phyloP scores from a whole-genome alignment of 1,284 basidiomycete species.

The Marasmius fiardii region DNA sequence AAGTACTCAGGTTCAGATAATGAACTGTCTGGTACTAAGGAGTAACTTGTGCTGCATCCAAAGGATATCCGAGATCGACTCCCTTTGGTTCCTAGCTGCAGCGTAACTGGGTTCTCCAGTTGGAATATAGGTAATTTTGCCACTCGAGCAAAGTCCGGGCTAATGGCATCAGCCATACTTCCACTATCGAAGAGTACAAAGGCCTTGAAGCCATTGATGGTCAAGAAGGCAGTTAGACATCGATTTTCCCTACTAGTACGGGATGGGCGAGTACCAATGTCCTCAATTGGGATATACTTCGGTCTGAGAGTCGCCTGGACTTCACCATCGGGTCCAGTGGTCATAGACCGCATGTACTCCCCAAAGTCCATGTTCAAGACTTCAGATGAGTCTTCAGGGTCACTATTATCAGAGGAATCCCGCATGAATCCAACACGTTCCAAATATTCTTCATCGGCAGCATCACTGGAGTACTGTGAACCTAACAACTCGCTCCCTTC shows the following conservation, averaged over 20 bases:
- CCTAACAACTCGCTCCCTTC: background rate
- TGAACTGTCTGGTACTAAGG: background rate
- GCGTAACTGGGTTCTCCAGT: slow-evolving; percentile 18
- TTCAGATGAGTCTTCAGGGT: background rate
- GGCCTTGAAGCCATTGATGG: slow-evolving; percentile 17
- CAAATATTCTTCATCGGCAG: background rate
- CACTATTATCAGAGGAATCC: background rate
- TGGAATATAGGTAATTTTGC: slow-evolving; percentile 8
- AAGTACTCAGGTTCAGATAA: background rate
- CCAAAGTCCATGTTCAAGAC: background rate
- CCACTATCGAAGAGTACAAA: no score
- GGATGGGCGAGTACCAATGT: background rate
- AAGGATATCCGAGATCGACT: slow-evolving; percentile 21
- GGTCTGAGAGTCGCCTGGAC: background rate
- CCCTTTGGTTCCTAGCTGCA: no score
- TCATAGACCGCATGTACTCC: background rate
- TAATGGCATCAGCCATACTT: no score
- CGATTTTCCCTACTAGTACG: slow-evolving; percentile 1
- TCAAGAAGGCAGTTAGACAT: slow-evolving; percentile 10
- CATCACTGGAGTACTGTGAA: background rate
- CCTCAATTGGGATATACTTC: background rate
- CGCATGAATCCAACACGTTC: background rate
- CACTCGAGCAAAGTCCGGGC: slow-evolving; percentile 19
- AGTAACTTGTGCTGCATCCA: slow-evolving; percentile 12
- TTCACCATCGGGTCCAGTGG: background rate